These are phyloP conservation scores for Purpureocillium lavendulum DNA, from an alignment of 2,329 filamentous ascomycete genomes.

Conservation along the genomic window DNA sequence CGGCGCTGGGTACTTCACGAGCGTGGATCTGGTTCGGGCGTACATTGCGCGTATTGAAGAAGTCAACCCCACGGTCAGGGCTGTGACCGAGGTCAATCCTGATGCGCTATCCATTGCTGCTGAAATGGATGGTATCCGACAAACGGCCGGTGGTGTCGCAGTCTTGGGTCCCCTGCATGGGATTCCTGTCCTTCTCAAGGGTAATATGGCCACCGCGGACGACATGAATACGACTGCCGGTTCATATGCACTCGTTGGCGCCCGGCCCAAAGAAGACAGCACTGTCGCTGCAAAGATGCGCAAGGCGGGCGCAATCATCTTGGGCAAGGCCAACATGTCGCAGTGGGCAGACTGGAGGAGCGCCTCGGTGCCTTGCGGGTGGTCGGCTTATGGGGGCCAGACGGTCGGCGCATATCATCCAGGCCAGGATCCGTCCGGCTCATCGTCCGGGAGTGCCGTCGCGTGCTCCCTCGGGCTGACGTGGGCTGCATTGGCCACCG, in stretches of 20 bases:
- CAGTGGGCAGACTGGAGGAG: constrained; percentile 59
- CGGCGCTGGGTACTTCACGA: constrained; percentile 21
- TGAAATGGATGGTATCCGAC: constrained; percentile 19
- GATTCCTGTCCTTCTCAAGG: constrained; percentile 57
- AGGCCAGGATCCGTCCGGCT: constrained; percentile 52
- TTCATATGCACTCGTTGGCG: constrained; percentile 53
- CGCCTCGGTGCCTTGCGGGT: constrained; percentile 49
- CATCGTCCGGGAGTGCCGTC: constrained; percentile 56
- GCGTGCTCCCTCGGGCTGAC: constrained; percentile 20
- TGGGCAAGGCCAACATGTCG: constrained; percentile 58
- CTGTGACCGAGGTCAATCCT: constrained; percentile 27
- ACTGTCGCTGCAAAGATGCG: constrained; percentile 52
- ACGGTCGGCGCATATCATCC: constrained; percentile 52
- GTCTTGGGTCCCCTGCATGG: constrained; percentile 46
- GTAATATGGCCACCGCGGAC: constrained; percentile 57
- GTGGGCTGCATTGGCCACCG: constrained; percentile 7
- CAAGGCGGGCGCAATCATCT: constrained; percentile 51
- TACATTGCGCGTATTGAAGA: constrained; percentile 18
- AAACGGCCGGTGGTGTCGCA: constrained; percentile 5
- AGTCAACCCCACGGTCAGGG: constrained; percentile 14
- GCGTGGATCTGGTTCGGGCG: constrained; percentile 24
- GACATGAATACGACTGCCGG: constrained; percentile 55
- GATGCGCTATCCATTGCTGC: constrained; percentile 29
- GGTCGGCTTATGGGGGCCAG: constrained; percentile 58
- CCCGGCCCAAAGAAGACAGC: constrained; percentile 45